Conservation (phyloP, 352 stramenopile species). For the Phytophthora boehmeriae region DNA sequence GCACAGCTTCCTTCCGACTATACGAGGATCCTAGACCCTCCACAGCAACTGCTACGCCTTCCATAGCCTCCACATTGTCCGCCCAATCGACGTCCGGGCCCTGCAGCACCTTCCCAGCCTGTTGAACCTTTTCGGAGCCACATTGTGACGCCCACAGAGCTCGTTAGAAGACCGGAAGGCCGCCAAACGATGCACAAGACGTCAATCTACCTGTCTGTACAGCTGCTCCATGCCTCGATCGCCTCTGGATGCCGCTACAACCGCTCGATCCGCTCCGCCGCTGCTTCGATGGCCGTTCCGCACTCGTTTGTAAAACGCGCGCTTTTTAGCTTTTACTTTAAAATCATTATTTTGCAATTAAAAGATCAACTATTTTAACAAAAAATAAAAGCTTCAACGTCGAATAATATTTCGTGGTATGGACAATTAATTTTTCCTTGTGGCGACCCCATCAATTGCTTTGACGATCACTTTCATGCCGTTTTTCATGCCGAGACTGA, state of each 20-base stretch:
- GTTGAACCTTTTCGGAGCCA: conserved; percentile 39
- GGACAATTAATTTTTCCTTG: too few relatives aligned
- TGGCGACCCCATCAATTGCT: conserved; percentile 17
- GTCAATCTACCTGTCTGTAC: conserved; percentile 16
- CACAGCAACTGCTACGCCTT: conserved; percentile 52
- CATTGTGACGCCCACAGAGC: conserved; percentile 18
- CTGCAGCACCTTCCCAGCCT: conserved; percentile 39
- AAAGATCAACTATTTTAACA: too few relatives aligned
- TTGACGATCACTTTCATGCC: conserved; percentile 38
- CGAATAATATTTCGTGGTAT: too few relatives aligned
- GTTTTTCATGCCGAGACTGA: conserved; percentile 60
- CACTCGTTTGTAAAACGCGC: background rate
- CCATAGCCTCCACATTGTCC: conserved; percentile 40
- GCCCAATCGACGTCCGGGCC: conserved; percentile 47
- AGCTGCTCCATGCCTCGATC: conserved; percentile 31
- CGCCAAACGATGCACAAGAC: conserved; percentile 12
- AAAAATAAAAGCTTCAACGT: too few relatives aligned
- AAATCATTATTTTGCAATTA: too few relatives aligned
- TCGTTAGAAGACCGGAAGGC: conserved; percentile 14
- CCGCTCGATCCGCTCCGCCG: conserved; percentile 1
- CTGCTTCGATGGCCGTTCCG: background rate
- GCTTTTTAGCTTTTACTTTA: background rate
- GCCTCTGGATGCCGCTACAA: conserved; percentile 1
- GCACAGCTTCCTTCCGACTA: conserved; percentile 36
- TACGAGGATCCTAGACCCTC: conserved; percentile 38